Conservation (phyloP, 176 grass and related monocot species). For the Ananas comosus region DNA sequence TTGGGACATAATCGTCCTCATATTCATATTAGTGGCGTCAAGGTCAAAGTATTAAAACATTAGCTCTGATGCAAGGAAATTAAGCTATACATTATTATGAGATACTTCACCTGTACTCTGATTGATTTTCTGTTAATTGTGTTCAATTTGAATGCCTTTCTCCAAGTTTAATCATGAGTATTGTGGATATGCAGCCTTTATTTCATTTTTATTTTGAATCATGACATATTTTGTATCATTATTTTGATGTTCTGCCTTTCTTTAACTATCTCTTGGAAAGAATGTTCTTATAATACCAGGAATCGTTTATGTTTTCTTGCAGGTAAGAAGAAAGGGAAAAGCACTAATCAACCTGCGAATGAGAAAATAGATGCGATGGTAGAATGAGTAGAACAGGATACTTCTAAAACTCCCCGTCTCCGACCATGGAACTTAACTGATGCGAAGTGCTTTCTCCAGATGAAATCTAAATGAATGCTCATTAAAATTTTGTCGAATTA, state of each 20-base stretch:
- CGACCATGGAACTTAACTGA: not conserved
- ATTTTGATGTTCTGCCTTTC: not conserved
- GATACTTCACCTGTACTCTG: not conserved
- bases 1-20: no score
- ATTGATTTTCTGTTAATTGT: not conserved
- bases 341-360: constrained; percentile 13
- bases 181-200: not conserved
- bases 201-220: constrained; percentile 5
- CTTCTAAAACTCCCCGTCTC: not conserved
- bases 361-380: constrained; percentile 44
- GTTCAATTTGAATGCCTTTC: not conserved
- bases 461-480: no score
- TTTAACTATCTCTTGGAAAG: not conserved
- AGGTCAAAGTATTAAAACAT: not conserved
- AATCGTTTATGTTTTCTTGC: constrained; percentile 7
- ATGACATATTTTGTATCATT: not conserved
- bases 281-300: not conserved
- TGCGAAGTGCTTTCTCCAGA: no score
- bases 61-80: not conserved
- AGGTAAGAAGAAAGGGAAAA: constrained; percentile 64
- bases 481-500: no score
- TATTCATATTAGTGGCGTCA: no score
- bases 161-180: not conserved
- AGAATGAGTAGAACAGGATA: constrained; percentile 27
- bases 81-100: not conserved